Conservation (phyloP, 169 alveolate species). For the Plasmodium adleri region DNA sequence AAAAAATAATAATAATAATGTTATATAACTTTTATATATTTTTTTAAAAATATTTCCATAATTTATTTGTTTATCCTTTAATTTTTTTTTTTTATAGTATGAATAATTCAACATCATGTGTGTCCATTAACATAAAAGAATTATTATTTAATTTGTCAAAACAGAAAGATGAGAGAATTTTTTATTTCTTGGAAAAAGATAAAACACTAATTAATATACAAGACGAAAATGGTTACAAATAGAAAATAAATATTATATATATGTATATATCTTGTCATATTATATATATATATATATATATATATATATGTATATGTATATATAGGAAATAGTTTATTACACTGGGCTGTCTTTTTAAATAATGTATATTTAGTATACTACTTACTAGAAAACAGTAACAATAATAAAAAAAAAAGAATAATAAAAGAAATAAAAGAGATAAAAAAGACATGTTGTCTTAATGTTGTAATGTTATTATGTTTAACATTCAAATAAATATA, state of each 20-base stretch:
- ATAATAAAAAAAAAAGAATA: not conserved
- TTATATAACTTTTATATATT: too few relatives aligned
- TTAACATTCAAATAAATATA: not conserved
- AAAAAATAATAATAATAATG: too few relatives aligned
- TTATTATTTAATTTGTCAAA: constrained; percentile 33
- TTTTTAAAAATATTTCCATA: not conserved
- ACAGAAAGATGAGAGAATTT: constrained; percentile 27
- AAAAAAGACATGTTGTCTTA: too few relatives aligned
- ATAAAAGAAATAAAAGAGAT: too few relatives aligned
- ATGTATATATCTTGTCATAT: not conserved
- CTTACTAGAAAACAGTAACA: constrained; percentile 55
- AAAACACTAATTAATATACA: constrained; percentile 21
- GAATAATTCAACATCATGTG: not conserved
- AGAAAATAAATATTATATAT: not conserved
- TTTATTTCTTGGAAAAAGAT: constrained; percentile 26
- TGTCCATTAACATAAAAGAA: not conserved
- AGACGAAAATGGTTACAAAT: constrained; percentile 59
- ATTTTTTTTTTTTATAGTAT: not conserved
- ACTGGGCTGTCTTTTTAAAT: constrained; percentile 69
- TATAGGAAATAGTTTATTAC: constrained; percentile 59
- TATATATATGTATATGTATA: not conserved
- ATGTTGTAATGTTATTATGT: not conserved
- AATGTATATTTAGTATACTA: constrained; percentile 36
- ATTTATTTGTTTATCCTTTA: not conserved
- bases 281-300: not conserved